A percentile compares a stretch with the other conserved stretches of the same genome.
Evolutionary conservation across 768 basidiomycete species (phyloP).

Genomic region (Cyclocybe cylindracea): DNA sequence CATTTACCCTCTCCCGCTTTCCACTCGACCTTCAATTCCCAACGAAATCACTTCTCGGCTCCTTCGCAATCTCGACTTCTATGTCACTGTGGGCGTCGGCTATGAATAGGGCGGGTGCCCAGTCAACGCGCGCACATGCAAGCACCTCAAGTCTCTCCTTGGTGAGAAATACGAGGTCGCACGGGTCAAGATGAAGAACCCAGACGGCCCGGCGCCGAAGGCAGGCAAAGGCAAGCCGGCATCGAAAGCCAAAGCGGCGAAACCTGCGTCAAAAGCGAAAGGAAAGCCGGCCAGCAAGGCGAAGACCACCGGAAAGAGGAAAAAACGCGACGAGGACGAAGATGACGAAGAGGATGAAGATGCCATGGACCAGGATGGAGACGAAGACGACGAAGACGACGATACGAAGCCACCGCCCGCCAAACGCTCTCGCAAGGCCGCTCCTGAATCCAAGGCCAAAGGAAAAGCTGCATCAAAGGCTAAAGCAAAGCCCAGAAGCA

Average conservation of each 20-base stretch:
- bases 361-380: slow-evolving; percentile 27
- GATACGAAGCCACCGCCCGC: slow-evolving; percentile 25
- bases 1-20: not conserved
- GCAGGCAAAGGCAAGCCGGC: slow-evolving; percentile 13
- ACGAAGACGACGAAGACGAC: slow-evolving; percentile 31
- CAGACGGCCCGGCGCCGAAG: slow-evolving; percentile 27
- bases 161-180: slow-evolving; percentile 50
- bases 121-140: slow-evolving; percentile 49
- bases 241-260: slow-evolving; percentile 8
- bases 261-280: slow-evolving; percentile 4
- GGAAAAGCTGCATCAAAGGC: no score
- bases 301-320: slow-evolving; percentile 16
- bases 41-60: not conserved
- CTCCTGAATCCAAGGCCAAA: slow-evolving; percentile 3
- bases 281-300: no score
- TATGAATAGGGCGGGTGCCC: slow-evolving; percentile 31
- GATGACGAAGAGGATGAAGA: slow-evolving; percentile 36
- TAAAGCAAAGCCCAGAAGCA: not conserved
- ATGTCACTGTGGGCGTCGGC: not conserved
- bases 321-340: slow-evolving; percentile 23
- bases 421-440: slow-evolving; percentile 6
- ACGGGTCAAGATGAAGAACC: slow-evolving; percentile 43
- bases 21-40: no score
- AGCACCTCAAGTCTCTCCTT: slow-evolving; percentile 44
- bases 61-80: not conserved